A percentile compares a stretch with the other conserved stretches of the same genome.
These are phyloP conservation scores for Uromyces viciae-fabae DNA, from an alignment of 1,284 basidiomycete species.

Conservation along the genomic window DNA sequence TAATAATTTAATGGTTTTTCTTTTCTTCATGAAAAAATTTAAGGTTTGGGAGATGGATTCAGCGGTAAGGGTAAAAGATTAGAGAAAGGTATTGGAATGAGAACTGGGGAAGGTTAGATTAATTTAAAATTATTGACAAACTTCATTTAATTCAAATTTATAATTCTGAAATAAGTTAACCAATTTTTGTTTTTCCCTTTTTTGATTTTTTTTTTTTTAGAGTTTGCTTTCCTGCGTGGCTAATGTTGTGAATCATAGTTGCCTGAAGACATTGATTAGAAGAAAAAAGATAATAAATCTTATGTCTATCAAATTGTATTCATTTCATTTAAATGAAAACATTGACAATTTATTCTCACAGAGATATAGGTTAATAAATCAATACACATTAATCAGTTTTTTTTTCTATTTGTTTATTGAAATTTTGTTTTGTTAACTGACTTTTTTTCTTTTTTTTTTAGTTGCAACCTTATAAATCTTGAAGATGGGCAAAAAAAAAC, in stretches of 20 bases:
- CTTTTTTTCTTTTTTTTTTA: too few species aligned
- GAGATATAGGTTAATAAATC: too few species aligned
- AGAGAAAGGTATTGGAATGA: slow-evolving; percentile 53
- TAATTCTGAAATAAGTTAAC: background rate
- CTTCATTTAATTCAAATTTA: background rate
- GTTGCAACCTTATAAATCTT: too few species aligned
- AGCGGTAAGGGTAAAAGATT: slow-evolving; percentile 51
- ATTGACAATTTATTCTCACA: too few species aligned
- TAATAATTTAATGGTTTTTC: background rate
- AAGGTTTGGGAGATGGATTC: slow-evolving; percentile 53
- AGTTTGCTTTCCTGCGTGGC: slow-evolving; percentile 39
- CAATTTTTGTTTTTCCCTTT: background rate
- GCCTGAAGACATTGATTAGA: slow-evolving; percentile 25
- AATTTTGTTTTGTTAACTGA: too few species aligned
- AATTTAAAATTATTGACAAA: background rate
- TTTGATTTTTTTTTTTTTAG: background rate
- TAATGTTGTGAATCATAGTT: slow-evolving; percentile 20
- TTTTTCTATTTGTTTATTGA: too few species aligned
- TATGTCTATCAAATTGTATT: too few species aligned
- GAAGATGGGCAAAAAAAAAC: too few species aligned
- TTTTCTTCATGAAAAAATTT: background rate
- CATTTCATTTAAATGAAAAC: too few species aligned
- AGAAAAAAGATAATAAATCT: too few species aligned
- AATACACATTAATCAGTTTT: too few species aligned
- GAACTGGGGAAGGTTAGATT: slow-evolving; percentile 44